These are phyloP conservation scores for Stygiomarasmius scandens DNA, from an alignment of 1,284 basidiomycete genomes.

Conservation along the genomic window DNA sequence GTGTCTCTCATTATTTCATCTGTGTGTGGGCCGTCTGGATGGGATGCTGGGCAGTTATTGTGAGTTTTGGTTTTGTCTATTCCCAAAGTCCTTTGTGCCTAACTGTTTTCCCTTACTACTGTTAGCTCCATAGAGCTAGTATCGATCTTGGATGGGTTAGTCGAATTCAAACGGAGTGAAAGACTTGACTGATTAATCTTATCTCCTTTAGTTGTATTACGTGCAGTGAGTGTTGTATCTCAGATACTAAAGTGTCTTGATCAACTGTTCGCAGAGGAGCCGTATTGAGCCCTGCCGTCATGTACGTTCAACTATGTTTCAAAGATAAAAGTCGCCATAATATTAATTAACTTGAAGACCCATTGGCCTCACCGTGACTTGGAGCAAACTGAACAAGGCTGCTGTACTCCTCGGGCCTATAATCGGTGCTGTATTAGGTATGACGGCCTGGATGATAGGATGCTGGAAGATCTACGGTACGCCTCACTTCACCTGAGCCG, in stretches of 20 bases:
- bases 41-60: conserved; percentile 54
- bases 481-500: too few species aligned
- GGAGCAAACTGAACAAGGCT: conserved; percentile 46
- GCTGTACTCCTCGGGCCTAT: conserved; percentile 47
- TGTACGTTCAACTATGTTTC: conserved; percentile 19
- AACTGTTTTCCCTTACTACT: neutral
- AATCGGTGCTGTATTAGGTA: conserved; percentile 44
- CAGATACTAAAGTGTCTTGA: too few species aligned
- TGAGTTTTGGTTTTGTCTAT: conserved; percentile 20
- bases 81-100: neutral
- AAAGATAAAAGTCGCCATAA: too few species aligned
- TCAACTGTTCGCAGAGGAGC: conserved; percentile 40
- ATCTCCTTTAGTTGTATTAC: conserved; percentile 50
- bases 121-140: conserved; percentile 43
- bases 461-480: conserved; percentile 55
- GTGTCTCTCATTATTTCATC: conserved; percentile 55
- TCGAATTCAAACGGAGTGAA: neutral
- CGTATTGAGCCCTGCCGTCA: conserved; percentile 49
- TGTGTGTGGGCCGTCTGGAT: conserved; percentile 67
- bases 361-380: conserved; percentile 48
- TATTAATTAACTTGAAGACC: too few species aligned
- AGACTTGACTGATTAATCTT: neutral
- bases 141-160: conserved; percentile 48
- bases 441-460: conserved; percentile 55
- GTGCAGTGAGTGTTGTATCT: conserved; percentile 45